phyloP scores from a whole-genome alignment of 805 yeast species.

The Jamesozyma lodderae region DNA sequence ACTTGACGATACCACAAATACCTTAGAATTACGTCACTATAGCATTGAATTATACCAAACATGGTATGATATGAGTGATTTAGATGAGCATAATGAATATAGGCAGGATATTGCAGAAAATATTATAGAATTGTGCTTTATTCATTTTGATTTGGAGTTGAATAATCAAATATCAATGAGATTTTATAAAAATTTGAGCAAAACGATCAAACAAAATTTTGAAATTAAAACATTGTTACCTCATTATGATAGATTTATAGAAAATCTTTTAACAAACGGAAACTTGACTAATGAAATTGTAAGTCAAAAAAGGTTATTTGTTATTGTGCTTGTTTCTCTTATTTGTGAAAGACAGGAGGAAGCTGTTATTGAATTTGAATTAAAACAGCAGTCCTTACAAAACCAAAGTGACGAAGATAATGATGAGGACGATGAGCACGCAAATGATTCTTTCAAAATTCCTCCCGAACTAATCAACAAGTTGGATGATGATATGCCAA shows the following conservation, averaged over 20 bases:
- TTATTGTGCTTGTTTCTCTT: conserved; percentile 32
- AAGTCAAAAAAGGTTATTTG: conserved; percentile 38
- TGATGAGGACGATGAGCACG: conserved; percentile 5
- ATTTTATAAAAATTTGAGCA: conserved; percentile 31
- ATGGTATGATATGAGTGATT: conserved; percentile 21
- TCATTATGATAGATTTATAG: conserved; percentile 32
- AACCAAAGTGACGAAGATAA: conserved; percentile 12
- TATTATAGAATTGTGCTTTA: conserved; percentile 36
- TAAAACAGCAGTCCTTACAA: conserved; percentile 35
- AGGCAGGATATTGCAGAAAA: conserved; percentile 33
- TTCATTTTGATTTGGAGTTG: conserved; percentile 17
- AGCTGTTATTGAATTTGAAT: conserved; percentile 51
- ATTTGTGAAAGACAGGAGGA: conserved; percentile 47
- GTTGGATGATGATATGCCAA: conserved; percentile 24
- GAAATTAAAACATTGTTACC: conserved; percentile 27
- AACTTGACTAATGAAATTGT: conserved; percentile 10
- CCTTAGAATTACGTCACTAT: conserved; percentile 37
- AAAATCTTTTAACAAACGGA: conserved; percentile 18
- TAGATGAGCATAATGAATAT: conserved; percentile 25
- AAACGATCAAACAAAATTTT: conserved; percentile 25
- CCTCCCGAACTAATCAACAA: conserved; percentile 32
- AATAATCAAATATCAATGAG: conserved; percentile 29
- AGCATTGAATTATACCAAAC: conserved; percentile 37
- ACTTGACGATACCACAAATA: conserved; percentile 29
- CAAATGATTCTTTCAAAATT: conserved; percentile 20